Evolutionary conservation across 306 rosid species (phyloP), one percentile per base, ranked within the genome.

Genomic region (Chamaecrista fasciculata): DNA sequence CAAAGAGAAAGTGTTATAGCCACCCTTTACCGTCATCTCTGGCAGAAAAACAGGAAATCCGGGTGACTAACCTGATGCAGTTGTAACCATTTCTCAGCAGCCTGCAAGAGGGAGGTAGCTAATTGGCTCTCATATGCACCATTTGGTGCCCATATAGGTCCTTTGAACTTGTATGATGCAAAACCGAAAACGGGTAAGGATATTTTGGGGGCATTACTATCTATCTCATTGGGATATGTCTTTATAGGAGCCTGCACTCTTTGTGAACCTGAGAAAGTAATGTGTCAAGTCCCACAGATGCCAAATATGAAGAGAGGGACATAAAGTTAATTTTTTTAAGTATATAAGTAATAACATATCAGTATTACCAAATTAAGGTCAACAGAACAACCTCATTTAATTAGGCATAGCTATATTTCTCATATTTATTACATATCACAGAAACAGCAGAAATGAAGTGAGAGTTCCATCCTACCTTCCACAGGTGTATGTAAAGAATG

Each of bases 161-260:
- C 89, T 80, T 70, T 88, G 74, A 86, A 84, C 79, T 88, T 88
- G 91, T 88, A 84, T 2, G 95, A 81, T 52, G 95, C 89, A 78
- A 88, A 79, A 76, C 95, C 95, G 73, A 86, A 79, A 37, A 73
- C 83, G 25, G 85, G 89, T 21, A 88, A 79, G 1, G 76, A 67
- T 79, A 86, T 78, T 75, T 60, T 84, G 48, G 85, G 80, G 64
- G 67, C 48, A 62, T 82, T 79, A 72, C 83, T 79, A 72, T 80
- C 91, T 11, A 77, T 69, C 68, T 71, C 86, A 39, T 71, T 59
- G 0, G 83, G 74, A 63, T 60, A 56, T 25, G 80, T 77, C 78
- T 78, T 46, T 29, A 59, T 39, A 15, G 91, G 86, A 65, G 79
- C 74, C 40, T 23, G 80, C 44, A 62, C 73, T 36, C 66, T 62